Conservation (phyloP, 192 early-diverging fungal species). For the Funneliformis mosseae region DNA sequence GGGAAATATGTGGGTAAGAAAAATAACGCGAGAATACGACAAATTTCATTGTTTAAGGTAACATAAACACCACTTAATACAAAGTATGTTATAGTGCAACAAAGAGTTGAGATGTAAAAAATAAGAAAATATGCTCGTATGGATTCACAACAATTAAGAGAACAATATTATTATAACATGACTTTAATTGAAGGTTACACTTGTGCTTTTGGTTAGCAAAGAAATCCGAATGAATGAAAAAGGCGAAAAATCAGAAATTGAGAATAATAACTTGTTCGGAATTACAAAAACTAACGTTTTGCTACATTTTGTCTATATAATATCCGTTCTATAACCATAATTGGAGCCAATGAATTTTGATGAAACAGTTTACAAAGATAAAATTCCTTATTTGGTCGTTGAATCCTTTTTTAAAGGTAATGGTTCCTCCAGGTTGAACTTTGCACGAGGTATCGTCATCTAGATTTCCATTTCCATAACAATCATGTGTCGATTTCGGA, state of each 20-base stretch:
- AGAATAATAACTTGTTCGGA: no score
- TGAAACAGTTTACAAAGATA: not conserved
- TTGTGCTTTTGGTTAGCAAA: not conserved
- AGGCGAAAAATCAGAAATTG: no score
- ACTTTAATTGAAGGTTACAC: not conserved
- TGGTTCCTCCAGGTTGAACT: no score
- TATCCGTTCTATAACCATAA: not conserved
- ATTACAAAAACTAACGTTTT: no score
- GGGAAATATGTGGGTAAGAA: not conserved
- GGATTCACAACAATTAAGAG: no score
- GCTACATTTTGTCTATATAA: not conserved
- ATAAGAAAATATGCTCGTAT: no score
- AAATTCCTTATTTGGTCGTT: not conserved
- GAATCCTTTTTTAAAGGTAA: not conserved
- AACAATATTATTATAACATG: no score
- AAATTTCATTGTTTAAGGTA: not conserved
- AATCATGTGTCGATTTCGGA: no score
- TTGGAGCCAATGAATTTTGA: not conserved
- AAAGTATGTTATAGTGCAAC: no score
- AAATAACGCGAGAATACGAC: not conserved
- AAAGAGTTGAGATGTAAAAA: not conserved
- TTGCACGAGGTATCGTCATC: no score
- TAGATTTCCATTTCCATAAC: no score
- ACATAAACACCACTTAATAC: not conserved
- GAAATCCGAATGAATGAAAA: no score